Evolutionary conservation across 306 rosid genomes (phyloP).

Genomic region (Vigna radiata): DNA sequence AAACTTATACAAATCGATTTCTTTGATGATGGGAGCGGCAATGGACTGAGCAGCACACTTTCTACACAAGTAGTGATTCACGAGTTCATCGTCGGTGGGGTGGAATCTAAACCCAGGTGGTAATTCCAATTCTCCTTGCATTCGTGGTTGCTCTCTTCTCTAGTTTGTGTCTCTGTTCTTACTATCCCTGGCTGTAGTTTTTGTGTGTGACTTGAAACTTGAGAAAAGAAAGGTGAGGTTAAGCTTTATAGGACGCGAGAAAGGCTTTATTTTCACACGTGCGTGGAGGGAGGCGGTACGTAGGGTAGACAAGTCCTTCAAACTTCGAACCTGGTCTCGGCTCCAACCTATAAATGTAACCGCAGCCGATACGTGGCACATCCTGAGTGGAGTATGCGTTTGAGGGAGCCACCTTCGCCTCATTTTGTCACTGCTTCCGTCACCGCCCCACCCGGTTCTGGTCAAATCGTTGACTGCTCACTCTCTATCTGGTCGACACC

Average conservation of each 20-base stretch:
- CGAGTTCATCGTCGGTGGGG: conserved; percentile 93
- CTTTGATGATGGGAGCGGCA: conserved; percentile 78
- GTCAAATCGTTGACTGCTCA: conserved; percentile 50
- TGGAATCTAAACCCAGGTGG: conserved; percentile 97
- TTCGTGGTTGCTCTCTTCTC: conserved; percentile 26
- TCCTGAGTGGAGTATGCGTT: conserved; percentile 19
- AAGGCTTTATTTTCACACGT: conserved; percentile 46
- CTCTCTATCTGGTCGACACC: conserved; percentile 8
- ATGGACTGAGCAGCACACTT: conserved; percentile 78
- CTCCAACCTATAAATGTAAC: not conserved
- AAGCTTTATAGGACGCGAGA: conserved; percentile 32
- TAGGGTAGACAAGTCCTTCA: not conserved
- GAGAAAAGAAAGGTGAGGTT: not conserved
- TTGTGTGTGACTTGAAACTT: not conserved
- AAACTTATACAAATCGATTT: conserved; percentile 85
- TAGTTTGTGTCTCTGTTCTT: not conserved
- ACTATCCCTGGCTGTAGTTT: not conserved
- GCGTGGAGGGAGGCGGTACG: conserved; percentile 41
- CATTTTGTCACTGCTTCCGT: conserved; percentile 81
- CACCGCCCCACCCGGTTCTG: conserved; percentile 37
- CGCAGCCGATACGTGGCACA: conserved; percentile 49
- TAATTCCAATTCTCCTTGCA: conserved; percentile 62
- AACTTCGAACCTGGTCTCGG: not conserved
- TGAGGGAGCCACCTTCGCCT: not conserved
- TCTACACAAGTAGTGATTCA: conserved; percentile 72